Conservation (phyloP, 2,329 filamentous ascomycete genomes). For the Xylariaceae sp. region DNA sequence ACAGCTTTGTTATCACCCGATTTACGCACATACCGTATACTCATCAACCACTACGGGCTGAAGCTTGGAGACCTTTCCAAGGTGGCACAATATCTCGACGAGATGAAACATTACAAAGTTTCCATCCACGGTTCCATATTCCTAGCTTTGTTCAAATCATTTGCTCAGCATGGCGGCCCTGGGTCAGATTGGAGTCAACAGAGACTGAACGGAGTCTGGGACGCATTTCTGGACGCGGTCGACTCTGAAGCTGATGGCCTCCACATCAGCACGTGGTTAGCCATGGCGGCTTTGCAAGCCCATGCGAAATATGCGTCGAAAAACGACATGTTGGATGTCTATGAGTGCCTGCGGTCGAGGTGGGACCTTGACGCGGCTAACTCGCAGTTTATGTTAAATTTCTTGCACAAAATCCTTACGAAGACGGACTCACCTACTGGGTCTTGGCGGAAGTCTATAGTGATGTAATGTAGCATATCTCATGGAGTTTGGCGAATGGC, state of each 20-base stretch:
- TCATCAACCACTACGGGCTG: constrained; percentile 72
- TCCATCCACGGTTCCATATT: constrained; percentile 75
- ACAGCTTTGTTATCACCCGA: constrained; percentile 68
- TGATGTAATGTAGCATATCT: too few species aligned
- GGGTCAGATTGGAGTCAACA: constrained; percentile 69
- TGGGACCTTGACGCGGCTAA: constrained; percentile 45
- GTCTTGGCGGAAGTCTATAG: neutral
- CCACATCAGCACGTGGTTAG: constrained; percentile 59
- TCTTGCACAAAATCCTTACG: constrained; percentile 43
- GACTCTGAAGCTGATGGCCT: constrained; percentile 47
- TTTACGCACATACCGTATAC: constrained; percentile 72
- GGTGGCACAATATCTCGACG: constrained; percentile 69
- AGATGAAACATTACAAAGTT: constrained; percentile 72
- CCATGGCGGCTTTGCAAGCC: constrained; percentile 59
- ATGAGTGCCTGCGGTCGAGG: constrained; percentile 44
- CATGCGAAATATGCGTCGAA: constrained; percentile 59
- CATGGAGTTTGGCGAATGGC: too few species aligned
- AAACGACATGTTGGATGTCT: constrained; percentile 54
- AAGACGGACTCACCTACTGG: constrained; percentile 23
- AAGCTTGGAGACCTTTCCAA: constrained; percentile 68
- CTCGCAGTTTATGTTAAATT: constrained; percentile 45
- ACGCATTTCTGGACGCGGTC: constrained; percentile 57
- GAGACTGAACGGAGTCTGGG: constrained; percentile 67
- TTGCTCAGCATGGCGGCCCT: constrained; percentile 67
- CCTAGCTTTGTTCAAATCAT: constrained; percentile 78